Conservation (phyloP, 75 land plant genomes). For the Cupressus sempervirens region DNA sequence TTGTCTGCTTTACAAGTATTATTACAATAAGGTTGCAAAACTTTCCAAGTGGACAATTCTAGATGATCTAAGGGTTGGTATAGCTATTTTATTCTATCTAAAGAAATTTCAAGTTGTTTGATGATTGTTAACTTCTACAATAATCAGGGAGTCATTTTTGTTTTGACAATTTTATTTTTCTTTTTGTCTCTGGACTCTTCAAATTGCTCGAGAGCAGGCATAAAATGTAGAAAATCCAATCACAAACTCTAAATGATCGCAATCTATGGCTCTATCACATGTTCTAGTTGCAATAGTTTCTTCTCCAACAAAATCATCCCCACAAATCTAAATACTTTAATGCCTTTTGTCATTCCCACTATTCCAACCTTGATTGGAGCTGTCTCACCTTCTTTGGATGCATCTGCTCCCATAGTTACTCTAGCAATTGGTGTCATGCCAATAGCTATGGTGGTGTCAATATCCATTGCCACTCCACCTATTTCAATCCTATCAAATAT, state of each 20-base stretch:
- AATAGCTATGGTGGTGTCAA: not conserved
- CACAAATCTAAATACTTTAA: constrained; percentile 24
- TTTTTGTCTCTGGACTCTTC: not conserved
- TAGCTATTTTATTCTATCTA: not conserved
- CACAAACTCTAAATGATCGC: not conserved
- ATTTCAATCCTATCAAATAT: constrained; percentile 7
- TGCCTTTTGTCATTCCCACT: constrained; percentile 21
- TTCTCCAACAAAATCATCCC: constrained; percentile 13
- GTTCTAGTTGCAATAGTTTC: constrained; percentile 10
- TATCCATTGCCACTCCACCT: constrained; percentile 15
- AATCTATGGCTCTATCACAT: constrained; percentile 3
- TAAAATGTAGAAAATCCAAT: constrained; percentile 25
- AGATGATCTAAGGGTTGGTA: constrained; percentile 82
- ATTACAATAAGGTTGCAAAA: constrained; percentile 88
- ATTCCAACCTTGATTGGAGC: constrained; percentile 11
- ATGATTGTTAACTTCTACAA: constrained; percentile 2
- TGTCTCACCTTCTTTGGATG: constrained; percentile 11
- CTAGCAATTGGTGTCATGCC: constrained; percentile 11
- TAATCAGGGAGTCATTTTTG: not conserved
- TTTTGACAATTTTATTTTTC: not conserved
- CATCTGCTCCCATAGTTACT: constrained; percentile 4
- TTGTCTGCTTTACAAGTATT: constrained; percentile 58
- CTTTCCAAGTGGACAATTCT: constrained; percentile 95
- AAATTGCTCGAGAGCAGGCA: constrained; percentile 87
- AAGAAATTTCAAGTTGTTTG: not conserved